phyloP scores from a whole-genome alignment of 805 yeast genomes.

The Candida verbasci region DNA sequence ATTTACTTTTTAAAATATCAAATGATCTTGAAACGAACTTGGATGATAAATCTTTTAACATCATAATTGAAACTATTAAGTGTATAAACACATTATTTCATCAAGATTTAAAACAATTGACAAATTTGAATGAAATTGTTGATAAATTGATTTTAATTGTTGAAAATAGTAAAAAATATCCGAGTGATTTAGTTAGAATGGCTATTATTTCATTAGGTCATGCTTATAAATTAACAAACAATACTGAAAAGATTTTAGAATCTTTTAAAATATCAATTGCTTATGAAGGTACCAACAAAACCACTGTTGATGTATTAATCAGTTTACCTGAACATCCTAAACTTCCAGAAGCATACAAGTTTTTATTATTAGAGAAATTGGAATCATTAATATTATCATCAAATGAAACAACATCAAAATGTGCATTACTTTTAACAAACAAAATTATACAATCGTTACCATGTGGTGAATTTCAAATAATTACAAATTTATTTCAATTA shows the following conservation, averaged over 20 bases:
- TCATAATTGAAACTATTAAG: conserved; percentile 24
- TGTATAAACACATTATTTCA: conserved; percentile 6
- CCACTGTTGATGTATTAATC: conserved; percentile 22
- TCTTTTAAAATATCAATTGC: conserved; percentile 20
- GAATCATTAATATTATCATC: conserved; percentile 20
- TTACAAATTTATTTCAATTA: conserved; percentile 7
- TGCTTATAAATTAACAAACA: conserved; percentile 8
- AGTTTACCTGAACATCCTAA: too few species aligned
- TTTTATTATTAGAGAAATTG: conserved; percentile 15
- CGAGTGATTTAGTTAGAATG: conserved; percentile 26
- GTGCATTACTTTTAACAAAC: conserved; percentile 17
- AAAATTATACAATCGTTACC: conserved; percentile 4
- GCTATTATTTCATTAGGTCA: conserved; percentile 23
- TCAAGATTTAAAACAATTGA: not conserved
- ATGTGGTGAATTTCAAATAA: not conserved
- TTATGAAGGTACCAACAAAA: conserved; percentile 22
- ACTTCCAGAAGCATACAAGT: conserved; percentile 9
- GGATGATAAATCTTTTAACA: conserved; percentile 21
- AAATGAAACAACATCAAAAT: conserved; percentile 21
- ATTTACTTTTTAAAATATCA: conserved; percentile 17
- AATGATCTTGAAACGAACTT: conserved; percentile 20
- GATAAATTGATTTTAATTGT: conserved; percentile 15
- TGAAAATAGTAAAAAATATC: conserved; percentile 18
- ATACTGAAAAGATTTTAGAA: conserved; percentile 9
- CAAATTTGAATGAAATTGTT: conserved; percentile 10